Base-by-base conservation (phyloP, 1,139 yeast genomes). In the Nakaseomyces nivariensis region DNA sequence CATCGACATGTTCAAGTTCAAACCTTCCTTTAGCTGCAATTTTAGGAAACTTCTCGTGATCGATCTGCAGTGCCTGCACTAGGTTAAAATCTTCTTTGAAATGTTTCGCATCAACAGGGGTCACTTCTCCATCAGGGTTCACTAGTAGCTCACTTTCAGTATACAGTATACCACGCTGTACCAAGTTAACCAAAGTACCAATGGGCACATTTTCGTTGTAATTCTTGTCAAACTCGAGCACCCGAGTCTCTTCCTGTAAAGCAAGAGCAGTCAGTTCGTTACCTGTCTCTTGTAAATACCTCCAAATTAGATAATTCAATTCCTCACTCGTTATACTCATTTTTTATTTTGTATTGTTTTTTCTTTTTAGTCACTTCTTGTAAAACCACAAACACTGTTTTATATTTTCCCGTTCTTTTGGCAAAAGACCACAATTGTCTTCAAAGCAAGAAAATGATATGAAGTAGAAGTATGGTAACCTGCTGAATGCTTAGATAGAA, bases 211-310 rank as follows among this genome's bases (percentile, higher is more conserved):
- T 69, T 25, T 71, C 69, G 1, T 72, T 70, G 54, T 75, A 76
- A 46, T 70, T 66, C 5, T 67, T 66, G 51, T 89, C 96, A 55
- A 78, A 75, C 33, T 72, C 71, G 56, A 78, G 75, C 22, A 87
- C 82, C 29, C 76, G 70, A 2, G 92, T 72, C 58, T 87, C 92
- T 57, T 85, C 83, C 55, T 85, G 88, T 45, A 92, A 69, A 0
- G 97, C 95, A 61, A 77, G 81, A 0, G 96, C 92, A 1, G 95
- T 75, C 37, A 87, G 74, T 51, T 85, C 94, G 51, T 63, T 67
- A 46, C 96, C 97, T 6, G 87, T 76, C 65, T 92, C 98, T 64
- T 88, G 96, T 43, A 90, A 74, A 64, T 92, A 92, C 57, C 97
- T 72, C 96, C 97, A 92, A 53, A 92, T 79, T 62, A 92, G 75